A percentile compares a stretch with the other conserved stretches of the same genome.
These are phyloP conservation scores for Wickerhamomyces sp. DNA, from an alignment of 1,139 yeast genomes.

Conservation along the genomic window DNA sequence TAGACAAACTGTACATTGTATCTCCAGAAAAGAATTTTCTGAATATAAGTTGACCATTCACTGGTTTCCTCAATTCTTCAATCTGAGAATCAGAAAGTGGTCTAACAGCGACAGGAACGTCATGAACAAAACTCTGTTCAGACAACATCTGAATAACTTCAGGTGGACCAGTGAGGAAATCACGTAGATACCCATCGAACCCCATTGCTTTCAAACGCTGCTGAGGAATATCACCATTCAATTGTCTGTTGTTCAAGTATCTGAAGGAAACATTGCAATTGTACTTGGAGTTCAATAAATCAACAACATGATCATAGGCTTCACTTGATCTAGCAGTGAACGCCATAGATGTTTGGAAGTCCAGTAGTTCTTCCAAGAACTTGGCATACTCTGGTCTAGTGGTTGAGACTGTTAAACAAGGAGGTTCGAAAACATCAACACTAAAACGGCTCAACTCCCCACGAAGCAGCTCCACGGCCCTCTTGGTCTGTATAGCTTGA, in stretches of 20 bases:
- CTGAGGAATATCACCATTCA: slow-evolving; percentile 27
- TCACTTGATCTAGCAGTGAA: slow-evolving; percentile 41
- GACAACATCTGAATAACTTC: slow-evolving; percentile 75
- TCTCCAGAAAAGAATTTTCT: slow-evolving; percentile 58
- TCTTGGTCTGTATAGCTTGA: slow-evolving; percentile 25
- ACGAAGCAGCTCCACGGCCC: slow-evolving; percentile 36
- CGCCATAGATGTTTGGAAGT: slow-evolving; percentile 50
- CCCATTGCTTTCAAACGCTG: slow-evolving; percentile 46
- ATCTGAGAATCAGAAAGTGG: slow-evolving; percentile 39
- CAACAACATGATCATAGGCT: slow-evolving; percentile 41
- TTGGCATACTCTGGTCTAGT: slow-evolving; percentile 45
- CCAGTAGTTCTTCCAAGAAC: slow-evolving; percentile 55
- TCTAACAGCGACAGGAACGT: slow-evolving; percentile 55
- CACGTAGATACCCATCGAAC: slow-evolving; percentile 76
- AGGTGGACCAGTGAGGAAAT: slow-evolving; percentile 67
- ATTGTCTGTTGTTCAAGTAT: slow-evolving; percentile 30
- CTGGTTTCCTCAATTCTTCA: slow-evolving; percentile 32
- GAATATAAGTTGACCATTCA: slow-evolving; percentile 39
- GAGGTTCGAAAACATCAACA: slow-evolving; percentile 62
- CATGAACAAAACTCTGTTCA: slow-evolving; percentile 50
- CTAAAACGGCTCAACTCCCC: slow-evolving; percentile 33
- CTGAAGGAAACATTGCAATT: slow-evolving; percentile 40
- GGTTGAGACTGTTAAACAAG: slow-evolving; percentile 61
- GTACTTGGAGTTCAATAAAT: slow-evolving; percentile 31
- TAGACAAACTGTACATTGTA: slow-evolving; percentile 42